phyloP scores from a whole-genome alignment of 2,329 filamentous ascomycete genomes.

The Alternaria conjuncta region DNA sequence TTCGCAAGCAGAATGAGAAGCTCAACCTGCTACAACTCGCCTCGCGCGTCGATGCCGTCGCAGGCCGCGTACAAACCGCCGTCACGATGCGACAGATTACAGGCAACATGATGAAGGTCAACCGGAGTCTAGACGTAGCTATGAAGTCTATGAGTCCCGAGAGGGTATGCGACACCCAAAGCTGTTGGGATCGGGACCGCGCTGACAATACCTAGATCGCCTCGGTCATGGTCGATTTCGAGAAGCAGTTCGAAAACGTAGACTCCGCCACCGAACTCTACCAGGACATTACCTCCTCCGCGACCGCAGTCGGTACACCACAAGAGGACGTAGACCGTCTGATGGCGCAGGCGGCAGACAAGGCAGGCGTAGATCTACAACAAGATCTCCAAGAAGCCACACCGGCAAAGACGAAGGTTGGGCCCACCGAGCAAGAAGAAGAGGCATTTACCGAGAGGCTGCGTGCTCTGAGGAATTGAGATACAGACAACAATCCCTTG shows the following conservation, averaged over 20 bases:
- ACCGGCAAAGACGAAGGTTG: slow-evolving; percentile 63
- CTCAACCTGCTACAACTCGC: slow-evolving; percentile 64
- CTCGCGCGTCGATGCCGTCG: slow-evolving; percentile 66
- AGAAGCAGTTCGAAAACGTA: slow-evolving; percentile 62
- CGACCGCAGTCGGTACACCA: slow-evolving; percentile 75
- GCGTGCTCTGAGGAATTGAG: slow-evolving; percentile 58
- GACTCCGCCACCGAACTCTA: slow-evolving; percentile 70
- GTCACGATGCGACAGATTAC: slow-evolving; percentile 68
- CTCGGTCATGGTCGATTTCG: slow-evolving; percentile 70
- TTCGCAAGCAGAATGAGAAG: slow-evolving; percentile 68
- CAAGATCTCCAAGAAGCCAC: slow-evolving; percentile 72
- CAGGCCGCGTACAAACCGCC: slow-evolving; percentile 66
- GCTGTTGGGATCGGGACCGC: background rate
- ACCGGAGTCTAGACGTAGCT: slow-evolving; percentile 66
- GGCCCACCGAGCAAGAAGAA: slow-evolving; percentile 79
- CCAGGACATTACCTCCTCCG: slow-evolving; percentile 81
- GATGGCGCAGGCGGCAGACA: slow-evolving; percentile 84
- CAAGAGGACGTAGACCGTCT: slow-evolving; percentile 87
- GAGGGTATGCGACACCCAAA: slow-evolving; percentile 53
- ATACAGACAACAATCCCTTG: background rate
- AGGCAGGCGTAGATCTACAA: slow-evolving; percentile 82
- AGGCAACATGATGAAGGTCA: slow-evolving; percentile 67
- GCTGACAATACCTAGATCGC: slow-evolving; percentile 59
- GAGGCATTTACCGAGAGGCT: slow-evolving; percentile 70
- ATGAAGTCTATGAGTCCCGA: slow-evolving; percentile 70